Percentiles rank a stretch among this genome's conserved stretches.
These are phyloP conservation scores for Plantago rigida DNA, from an alignment of 305 asterid genomes.

Conservation along the genomic window DNA sequence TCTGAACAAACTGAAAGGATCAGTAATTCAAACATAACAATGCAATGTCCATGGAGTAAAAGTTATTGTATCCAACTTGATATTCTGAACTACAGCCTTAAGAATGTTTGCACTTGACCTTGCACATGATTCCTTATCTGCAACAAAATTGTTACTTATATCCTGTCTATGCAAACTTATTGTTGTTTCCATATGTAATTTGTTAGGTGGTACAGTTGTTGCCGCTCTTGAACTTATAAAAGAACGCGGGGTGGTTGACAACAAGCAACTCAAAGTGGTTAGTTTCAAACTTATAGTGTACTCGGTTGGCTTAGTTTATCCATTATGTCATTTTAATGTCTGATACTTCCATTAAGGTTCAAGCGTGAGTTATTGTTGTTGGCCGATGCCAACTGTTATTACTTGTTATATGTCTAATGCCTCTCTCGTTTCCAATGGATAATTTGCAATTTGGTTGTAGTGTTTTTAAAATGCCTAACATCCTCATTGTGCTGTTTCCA, in stretches of 20 bases:
- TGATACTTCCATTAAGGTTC: background rate
- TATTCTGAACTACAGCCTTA: constrained; percentile 1
- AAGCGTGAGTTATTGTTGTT: too few relatives aligned
- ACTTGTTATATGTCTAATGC: background rate
- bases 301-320: background rate
- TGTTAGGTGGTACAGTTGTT: constrained; percentile 78
- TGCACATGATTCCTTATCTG: constrained; percentile 6
- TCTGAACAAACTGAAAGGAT: constrained; percentile 2
- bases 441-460: background rate
- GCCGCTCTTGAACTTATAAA: constrained; percentile 74
- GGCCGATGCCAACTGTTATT: background rate
- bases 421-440: background rate
- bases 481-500: background rate
- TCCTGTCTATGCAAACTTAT: constrained; percentile 11
- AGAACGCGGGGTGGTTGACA: constrained; percentile 60
- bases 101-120: background rate
- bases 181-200: constrained; percentile 27
- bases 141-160: background rate
- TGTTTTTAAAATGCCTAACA: constrained; percentile 1
- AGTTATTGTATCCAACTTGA: background rate
- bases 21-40: background rate
- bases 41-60: background rate
- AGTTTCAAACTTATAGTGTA: constrained; percentile 25
- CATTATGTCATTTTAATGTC: background rate
- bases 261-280: constrained; percentile 82